Percentiles rank a stretch among this genome's conserved stretches.
Conservation (phyloP, 148 eudicot species). For the Camellia sinensis region DNA sequence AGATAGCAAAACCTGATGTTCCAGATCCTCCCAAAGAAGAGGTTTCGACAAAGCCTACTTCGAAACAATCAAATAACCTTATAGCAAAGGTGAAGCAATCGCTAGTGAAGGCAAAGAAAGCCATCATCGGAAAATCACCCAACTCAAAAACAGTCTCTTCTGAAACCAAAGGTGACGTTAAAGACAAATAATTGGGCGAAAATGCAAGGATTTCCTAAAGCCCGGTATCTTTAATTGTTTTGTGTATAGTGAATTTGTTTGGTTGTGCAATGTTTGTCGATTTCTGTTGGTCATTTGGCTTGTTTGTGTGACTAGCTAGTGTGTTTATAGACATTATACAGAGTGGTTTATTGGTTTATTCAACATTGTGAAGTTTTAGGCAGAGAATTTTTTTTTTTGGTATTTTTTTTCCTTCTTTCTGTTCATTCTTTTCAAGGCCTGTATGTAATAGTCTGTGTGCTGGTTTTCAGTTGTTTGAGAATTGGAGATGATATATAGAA, state of each 20-base stretch:
- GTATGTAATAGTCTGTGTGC: slow-evolving; percentile 18
- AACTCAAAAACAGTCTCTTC: slow-evolving; percentile 50
- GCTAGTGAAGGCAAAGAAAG: slow-evolving; percentile 84
- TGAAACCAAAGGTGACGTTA: slow-evolving; percentile 54
- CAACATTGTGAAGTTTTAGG: slow-evolving; percentile 8
- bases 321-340: slow-evolving; percentile 10
- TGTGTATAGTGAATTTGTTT: slow-evolving; percentile 12
- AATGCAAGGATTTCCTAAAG: neutral
- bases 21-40: slow-evolving; percentile 37
- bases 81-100: slow-evolving; percentile 80
- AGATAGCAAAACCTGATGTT: slow-evolving; percentile 20
- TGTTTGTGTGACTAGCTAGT: slow-evolving; percentile 9
- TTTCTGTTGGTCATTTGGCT: slow-evolving; percentile 14
- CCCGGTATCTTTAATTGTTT: slow-evolving; percentile 13
- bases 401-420: neutral
- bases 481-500: slow-evolving; percentile 3
- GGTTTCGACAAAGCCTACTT: slow-evolving; percentile 44
- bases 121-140: slow-evolving; percentile 78
- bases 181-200: slow-evolving; percentile 28
- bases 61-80: slow-evolving; percentile 59
- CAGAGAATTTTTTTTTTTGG: neutral
- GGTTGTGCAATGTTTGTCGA: neutral
- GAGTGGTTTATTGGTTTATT: slow-evolving; percentile 22
- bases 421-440: slow-evolving; percentile 13
- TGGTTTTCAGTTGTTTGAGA: slow-evolving; percentile 10